A percentile compares a stretch with the other conserved stretches of the same genome.
These are phyloP conservation scores for Melanopsichium pennsylvanicum DNA, from an alignment of 1,284 basidiomycete species.

Conservation along the genomic window DNA sequence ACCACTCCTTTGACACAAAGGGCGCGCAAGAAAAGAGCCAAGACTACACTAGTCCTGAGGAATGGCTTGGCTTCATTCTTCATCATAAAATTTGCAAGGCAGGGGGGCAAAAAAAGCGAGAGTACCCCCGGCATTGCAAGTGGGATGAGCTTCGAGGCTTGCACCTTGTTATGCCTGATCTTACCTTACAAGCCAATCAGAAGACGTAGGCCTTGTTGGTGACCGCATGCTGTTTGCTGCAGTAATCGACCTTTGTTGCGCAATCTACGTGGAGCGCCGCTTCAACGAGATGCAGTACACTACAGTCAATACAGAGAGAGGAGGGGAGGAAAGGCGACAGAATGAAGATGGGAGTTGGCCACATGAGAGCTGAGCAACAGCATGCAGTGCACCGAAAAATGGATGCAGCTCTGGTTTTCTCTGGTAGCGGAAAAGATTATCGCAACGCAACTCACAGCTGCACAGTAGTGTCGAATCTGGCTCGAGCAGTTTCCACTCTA, in stretches of 20 bases:
- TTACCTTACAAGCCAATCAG: constrained; percentile 30
- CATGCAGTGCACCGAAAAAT: constrained; percentile 4
- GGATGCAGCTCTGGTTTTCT: constrained; percentile 28
- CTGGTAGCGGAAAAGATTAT: constrained; percentile 17
- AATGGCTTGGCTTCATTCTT: constrained; percentile 22
- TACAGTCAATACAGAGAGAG: no score
- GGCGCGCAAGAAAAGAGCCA: no score
- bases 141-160: no score
- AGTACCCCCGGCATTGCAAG: no score
- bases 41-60: no score
- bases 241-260: constrained; percentile 24
- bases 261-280: constrained; percentile 3
- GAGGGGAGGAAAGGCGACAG: background rate
- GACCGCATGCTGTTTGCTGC: constrained; percentile 22
- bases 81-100: no score
- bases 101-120: no score
- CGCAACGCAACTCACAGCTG: no score
- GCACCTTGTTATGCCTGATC: no score
- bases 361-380: constrained; percentile 6
- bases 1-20: no score
- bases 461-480: constrained; percentile 4
- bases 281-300: constrained; percentile 2
- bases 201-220: background rate
- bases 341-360: background rate
- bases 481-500: constrained; percentile 15